These are phyloP conservation scores for Blastocystis hominis DNA, from an alignment of 352 stramenopile species.

Conservation along the genomic window DNA sequence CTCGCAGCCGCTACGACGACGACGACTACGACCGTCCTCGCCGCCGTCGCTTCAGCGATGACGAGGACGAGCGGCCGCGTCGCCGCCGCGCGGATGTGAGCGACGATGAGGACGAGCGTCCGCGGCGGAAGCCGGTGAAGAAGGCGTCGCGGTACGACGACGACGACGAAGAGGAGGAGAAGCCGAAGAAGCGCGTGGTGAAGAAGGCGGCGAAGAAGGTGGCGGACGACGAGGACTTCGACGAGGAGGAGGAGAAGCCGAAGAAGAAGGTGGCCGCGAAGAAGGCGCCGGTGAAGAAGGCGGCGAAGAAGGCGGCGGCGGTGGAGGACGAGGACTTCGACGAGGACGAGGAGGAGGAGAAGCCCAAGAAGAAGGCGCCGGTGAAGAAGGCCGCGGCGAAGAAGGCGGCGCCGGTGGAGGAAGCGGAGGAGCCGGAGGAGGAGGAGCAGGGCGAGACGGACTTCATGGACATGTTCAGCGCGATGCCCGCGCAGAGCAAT, in stretches of 20 bases:
- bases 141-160: background rate
- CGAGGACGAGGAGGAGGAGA: conserved; percentile 6
- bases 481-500: background rate
- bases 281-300: background rate
- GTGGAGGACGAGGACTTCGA: background rate
- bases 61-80: conserved; percentile 27
- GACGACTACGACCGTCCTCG: conserved; percentile 42
- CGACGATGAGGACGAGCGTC: conserved; percentile 43
- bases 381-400: background rate
- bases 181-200: background rate
- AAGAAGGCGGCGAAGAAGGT: conserved; percentile 21
- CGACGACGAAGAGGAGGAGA: conserved; percentile 11
- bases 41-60: conserved; percentile 7
- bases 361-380: background rate
- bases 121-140: conserved; percentile 34
- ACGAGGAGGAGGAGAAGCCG: background rate
- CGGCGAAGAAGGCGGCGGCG: no score
- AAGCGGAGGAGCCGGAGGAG: background rate
- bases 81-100: background rate
- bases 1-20: background rate
- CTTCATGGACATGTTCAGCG: conserved; percentile 39
- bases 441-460: conserved; percentile 39
- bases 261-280: background rate
- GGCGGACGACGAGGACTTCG: conserved; percentile 5
- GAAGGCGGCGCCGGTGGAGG: background rate